Evolutionary conservation across 805 yeast genomes (phyloP).

Genomic region (Candida suzukii): DNA sequence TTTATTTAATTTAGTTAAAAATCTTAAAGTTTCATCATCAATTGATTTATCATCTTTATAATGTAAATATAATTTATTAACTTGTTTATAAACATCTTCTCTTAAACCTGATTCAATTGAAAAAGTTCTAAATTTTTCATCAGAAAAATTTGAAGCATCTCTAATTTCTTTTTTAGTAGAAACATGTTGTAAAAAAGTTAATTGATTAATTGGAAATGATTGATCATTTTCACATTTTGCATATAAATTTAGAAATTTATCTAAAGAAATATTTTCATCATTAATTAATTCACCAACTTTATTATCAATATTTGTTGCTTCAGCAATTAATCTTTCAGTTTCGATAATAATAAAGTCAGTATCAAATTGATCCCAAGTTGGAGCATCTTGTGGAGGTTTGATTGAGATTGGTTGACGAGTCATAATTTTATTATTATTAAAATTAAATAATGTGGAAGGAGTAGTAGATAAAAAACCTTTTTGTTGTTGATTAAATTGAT

Average conservation of each 20-base stretch:
- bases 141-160: constrained; percentile 63
- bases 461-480: neutral
- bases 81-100: constrained; percentile 55
- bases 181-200: constrained; percentile 69
- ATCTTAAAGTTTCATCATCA: constrained; percentile 50
- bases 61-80: constrained; percentile 44
- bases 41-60: constrained; percentile 24
- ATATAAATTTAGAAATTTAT: constrained; percentile 45
- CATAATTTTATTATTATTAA: neutral
- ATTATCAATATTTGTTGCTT: constrained; percentile 43
- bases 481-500: neutral
- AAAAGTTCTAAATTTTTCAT: constrained; percentile 46
- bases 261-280: constrained; percentile 49
- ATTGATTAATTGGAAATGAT: constrained; percentile 37
- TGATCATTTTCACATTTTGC: constrained; percentile 45
- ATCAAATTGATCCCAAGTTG: constrained; percentile 51
- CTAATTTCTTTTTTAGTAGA: constrained; percentile 58
- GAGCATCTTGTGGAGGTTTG: constrained; percentile 31
- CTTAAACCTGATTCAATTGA: constrained; percentile 61
- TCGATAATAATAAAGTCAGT: constrained; percentile 38
- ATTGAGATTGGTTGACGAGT: neutral
- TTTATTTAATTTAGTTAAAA: constrained; percentile 47
- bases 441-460: neutral
- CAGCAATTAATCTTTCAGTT: constrained; percentile 38
- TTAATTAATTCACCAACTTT: constrained; percentile 36